Evolutionary conservation across 2,329 filamentous ascomycete genomes (phyloP).

Genomic region (Cytospora piceae): DNA sequence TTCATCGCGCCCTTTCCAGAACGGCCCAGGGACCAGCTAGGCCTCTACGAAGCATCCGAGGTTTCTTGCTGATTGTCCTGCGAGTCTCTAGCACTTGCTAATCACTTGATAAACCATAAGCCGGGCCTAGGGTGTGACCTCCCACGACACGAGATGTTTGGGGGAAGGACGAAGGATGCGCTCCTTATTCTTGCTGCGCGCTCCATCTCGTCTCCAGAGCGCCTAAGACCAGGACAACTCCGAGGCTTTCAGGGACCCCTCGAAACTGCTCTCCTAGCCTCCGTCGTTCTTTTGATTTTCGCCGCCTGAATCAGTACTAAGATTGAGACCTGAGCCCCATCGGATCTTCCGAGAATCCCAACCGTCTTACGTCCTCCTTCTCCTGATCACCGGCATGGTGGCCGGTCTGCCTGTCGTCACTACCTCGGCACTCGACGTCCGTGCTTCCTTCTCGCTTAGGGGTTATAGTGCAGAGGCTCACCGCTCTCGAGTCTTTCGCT

Average conservation of each 20-base stretch:
- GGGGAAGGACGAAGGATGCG: conserved; percentile 57
- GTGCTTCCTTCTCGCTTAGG: conserved; percentile 66
- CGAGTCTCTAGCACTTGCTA: background rate
- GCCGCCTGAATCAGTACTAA: conserved; percentile 73
- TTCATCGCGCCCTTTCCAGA: conserved; percentile 24
- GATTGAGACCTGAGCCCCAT: conserved; percentile 71
- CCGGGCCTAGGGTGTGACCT: conserved; percentile 67
- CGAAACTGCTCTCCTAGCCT: conserved; percentile 71
- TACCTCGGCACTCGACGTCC: conserved; percentile 76
- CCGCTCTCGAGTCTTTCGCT: conserved; percentile 75
- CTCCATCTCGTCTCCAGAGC: conserved; percentile 69
- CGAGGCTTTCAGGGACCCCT: conserved; percentile 84
- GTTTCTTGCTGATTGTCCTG: conserved; percentile 6
- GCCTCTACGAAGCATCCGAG: conserved; percentile 8
- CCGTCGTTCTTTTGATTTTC: conserved; percentile 79
- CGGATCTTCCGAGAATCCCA: conserved; percentile 58
- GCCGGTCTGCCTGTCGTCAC: conserved; percentile 81
- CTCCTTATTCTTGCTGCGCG: conserved; percentile 69
- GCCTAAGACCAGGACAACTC: conserved; percentile 75
- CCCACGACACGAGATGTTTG: conserved; percentile 61
- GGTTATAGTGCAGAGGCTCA: conserved; percentile 53
- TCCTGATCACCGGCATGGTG: conserved; percentile 78
- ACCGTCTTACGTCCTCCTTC: conserved; percentile 71
- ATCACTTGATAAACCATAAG: conserved; percentile 36
- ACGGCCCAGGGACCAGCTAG: conserved; percentile 4